phyloP scores from a whole-genome alignment of 2,329 filamentous ascomycete genomes.

The Exserohilum rostratum region DNA sequence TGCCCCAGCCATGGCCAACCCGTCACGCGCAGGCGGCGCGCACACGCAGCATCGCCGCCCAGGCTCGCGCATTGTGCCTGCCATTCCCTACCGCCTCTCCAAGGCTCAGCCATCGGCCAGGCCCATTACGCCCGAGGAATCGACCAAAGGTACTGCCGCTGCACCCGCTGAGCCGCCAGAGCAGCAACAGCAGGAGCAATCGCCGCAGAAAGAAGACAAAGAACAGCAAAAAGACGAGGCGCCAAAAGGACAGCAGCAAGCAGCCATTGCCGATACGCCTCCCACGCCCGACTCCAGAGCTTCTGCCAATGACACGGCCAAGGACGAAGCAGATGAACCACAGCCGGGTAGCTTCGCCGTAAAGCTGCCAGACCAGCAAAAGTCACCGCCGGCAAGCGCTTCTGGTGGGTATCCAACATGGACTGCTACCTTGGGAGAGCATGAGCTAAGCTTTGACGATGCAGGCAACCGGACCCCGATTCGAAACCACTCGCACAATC shows the following conservation, averaged over 20 bases:
- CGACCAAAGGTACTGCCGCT: slow-evolving; percentile 23
- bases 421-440: not conserved
- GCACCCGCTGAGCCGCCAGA: slow-evolving; percentile 20
- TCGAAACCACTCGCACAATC: too few relatives aligned
- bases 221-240: slow-evolving; percentile 20
- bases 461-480: not conserved
- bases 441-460: slow-evolving; percentile 2
- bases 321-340: slow-evolving; percentile 15
- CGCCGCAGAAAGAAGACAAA: not conserved
- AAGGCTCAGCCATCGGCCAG: slow-evolving; percentile 31
- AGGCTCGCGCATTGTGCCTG: slow-evolving; percentile 45
- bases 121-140: slow-evolving; percentile 38
- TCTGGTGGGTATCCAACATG: slow-evolving; percentile 26
- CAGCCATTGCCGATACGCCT: slow-evolving; percentile 22
- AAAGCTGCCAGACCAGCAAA: slow-evolving; percentile 21
- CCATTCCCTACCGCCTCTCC: slow-evolving; percentile 45
- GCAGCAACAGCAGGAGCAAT: not conserved
- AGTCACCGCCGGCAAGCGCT: slow-evolving; percentile 19
- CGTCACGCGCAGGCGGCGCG: slow-evolving; percentile 26
- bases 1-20: slow-evolving; percentile 25
- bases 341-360: slow-evolving; percentile 23
- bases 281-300: slow-evolving; percentile 39
- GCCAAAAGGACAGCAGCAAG: slow-evolving; percentile 18
- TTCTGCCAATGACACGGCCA: slow-evolving; percentile 17
- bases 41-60: slow-evolving; percentile 36